Conservation (phyloP, 2,329 filamentous ascomycete genomes). For the Karstenula rhodostoma region DNA sequence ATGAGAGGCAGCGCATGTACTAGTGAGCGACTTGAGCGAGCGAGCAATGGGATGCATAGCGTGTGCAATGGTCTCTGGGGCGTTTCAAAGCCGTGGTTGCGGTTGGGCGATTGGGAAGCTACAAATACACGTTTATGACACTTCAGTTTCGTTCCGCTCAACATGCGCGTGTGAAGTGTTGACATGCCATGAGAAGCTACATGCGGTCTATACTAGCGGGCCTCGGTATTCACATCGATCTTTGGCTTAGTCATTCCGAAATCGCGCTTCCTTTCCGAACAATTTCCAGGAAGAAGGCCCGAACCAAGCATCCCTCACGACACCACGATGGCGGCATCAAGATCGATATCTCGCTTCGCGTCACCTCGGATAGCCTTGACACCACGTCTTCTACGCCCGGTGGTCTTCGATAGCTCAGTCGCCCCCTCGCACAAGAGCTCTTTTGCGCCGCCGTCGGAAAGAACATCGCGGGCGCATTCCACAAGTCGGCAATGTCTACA, state of each 20-base stretch:
- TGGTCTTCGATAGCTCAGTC: conserved; percentile 18
- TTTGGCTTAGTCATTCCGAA: conserved; percentile 13
- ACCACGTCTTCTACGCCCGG: conserved; percentile 34
- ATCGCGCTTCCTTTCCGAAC: conserved; percentile 12
- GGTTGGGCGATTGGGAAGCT: neutral
- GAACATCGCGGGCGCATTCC: conserved; percentile 18
- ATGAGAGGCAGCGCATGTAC: conserved; percentile 1
- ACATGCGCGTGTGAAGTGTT: too few species aligned
- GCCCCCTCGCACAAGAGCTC: conserved; percentile 28
- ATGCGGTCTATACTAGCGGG: neutral
- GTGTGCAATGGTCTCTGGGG: neutral
- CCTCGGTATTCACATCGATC: neutral
- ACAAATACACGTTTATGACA: neutral
- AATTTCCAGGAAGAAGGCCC: neutral
- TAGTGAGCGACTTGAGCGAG: conserved; percentile 10
- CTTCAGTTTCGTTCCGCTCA: neutral
- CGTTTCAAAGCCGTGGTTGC: neutral
- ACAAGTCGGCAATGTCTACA: conserved; percentile 20
- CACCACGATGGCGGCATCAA: conserved; percentile 39
- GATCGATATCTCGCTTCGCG: conserved; percentile 49
- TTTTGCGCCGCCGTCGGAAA: conserved; percentile 24
- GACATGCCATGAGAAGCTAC: too few species aligned
- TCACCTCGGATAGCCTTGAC: conserved; percentile 49
- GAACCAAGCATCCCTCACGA: conserved; percentile 24
- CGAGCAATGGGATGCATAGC: conserved; percentile 10